These are phyloP conservation scores for Axilococcus clingmanii DNA, from an alignment of 139 green algal genomes.

Conservation along the genomic window DNA sequence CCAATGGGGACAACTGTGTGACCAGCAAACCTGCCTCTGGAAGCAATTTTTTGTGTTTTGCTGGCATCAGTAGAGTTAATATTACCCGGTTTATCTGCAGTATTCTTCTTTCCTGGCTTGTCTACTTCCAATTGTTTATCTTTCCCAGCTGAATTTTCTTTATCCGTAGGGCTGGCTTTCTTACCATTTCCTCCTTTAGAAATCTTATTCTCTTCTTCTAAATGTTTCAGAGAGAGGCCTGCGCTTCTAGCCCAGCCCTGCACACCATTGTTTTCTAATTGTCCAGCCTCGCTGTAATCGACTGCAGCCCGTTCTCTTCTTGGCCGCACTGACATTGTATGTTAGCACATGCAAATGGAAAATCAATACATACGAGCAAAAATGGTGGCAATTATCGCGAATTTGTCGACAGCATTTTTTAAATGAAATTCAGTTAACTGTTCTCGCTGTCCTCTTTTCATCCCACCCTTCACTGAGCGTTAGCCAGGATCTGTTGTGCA, in stretches of 20 bases:
- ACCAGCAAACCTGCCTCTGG: slow-evolving; percentile 5
- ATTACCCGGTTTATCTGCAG: slow-evolving; percentile 6
- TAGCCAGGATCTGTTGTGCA: not conserved
- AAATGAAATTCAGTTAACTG: too few relatives aligned
- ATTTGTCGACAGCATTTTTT: too few relatives aligned
- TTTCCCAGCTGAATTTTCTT: not conserved
- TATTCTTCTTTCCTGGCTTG: slow-evolving; percentile 2
- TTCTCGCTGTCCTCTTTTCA: too few relatives aligned
- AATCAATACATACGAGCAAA: too few relatives aligned
- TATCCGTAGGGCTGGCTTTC: not conserved
- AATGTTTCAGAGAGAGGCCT: too few relatives aligned
- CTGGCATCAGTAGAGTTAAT: not conserved
- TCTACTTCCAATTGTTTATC: not conserved
- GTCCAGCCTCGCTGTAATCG: too few relatives aligned
- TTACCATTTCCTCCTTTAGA: not conserved
- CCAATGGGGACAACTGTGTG: slow-evolving; percentile 11
- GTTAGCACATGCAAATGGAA: too few relatives aligned
- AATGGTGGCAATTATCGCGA: too few relatives aligned
- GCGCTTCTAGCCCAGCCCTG: too few relatives aligned
- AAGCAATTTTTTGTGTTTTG: not conserved
- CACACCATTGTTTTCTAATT: too few relatives aligned
- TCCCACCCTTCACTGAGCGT: not conserved
- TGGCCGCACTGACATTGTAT: too few relatives aligned
- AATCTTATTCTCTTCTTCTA: not conserved
- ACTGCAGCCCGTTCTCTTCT: too few relatives aligned